phyloP scores from a whole-genome alignment of 2,329 filamentous ascomycete species.

The Colletotrichum brevisporum region DNA sequence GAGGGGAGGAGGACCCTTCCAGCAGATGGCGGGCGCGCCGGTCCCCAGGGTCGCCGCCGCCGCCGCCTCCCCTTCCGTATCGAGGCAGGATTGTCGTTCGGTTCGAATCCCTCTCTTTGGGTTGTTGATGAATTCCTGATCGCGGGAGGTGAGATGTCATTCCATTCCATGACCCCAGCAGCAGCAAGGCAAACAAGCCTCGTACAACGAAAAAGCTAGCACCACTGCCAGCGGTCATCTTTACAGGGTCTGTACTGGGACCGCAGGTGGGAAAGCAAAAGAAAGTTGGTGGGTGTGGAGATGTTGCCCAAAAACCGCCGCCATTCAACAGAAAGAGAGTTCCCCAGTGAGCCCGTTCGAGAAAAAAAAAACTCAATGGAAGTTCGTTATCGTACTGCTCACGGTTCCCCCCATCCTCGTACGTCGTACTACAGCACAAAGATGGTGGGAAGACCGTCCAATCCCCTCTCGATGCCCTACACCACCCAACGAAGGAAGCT shows the following conservation, averaged over 20 bases:
- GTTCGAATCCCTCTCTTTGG: too few species aligned
- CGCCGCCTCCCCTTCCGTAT: neutral
- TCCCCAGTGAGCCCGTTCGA: too few species aligned
- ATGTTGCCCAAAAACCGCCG: neutral
- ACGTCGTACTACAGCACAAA: too few species aligned
- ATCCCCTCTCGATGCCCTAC: constrained; percentile 34
- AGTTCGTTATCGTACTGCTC: constrained; percentile 18
- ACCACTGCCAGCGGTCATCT: constrained; percentile 18
- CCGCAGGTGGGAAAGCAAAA: neutral
- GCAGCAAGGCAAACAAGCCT: neutral
- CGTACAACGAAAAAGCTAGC: neutral
- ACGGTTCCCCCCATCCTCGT: constrained; percentile 9
- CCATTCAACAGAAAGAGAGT: neutral
- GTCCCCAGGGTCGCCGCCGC: neutral
- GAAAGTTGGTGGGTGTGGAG: constrained; percentile 26
- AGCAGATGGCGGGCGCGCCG: constrained; percentile 4
- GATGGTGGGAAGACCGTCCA: constrained; percentile 6
- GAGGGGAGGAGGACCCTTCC: constrained; percentile 13
- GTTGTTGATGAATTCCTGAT: neutral
- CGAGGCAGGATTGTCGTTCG: constrained; percentile 27
- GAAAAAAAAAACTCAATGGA: neutral
- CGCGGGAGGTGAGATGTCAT: too few species aligned
- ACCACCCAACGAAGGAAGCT: constrained; percentile 4
- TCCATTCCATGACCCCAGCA: too few species aligned
- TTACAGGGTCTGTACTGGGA: constrained; percentile 21